Base-by-base conservation (phyloP, 2,329 filamentous ascomycete genomes). In the Albifimbria verrucaria region DNA sequence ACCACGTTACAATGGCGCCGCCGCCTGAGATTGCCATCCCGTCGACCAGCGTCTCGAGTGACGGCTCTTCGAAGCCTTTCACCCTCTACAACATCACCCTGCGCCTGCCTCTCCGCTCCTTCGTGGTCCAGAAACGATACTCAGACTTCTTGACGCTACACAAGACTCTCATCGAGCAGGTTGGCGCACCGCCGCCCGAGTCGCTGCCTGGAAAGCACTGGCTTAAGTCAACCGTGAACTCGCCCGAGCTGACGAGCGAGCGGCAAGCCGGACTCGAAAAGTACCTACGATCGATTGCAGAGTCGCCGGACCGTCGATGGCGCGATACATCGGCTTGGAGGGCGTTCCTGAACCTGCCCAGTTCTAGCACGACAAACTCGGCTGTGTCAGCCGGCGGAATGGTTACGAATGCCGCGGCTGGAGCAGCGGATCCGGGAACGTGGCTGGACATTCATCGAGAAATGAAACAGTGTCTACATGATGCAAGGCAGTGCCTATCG, bases 11-110 rank as follows among this genome's bases (percentile, higher is more conserved):
- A 56, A 39, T 87, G 85, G 81, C 82, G 57, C 83, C 85, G 50
- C 82, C 85, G 39, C 78, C 81, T 65, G 84, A 88, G 66, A 85
- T 88, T 65, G 82, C 81, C 55, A 87, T 88, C 59, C 84, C 84
- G 11, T 82, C 82, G n/a, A 86, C 85, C 48, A 85, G 81, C 57
- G 70, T 82, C 53, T 77, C 79, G 50, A 73, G 78, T 54, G 76
- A 77, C 57, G 68, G 64, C 56, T 64, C 68, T 5, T 75, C 78
- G 57, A 90, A 90, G 63, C 79, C 86, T 0, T 91, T 85, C 69
- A 92, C 89, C 0, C 80, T 87, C 58, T 93, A 92, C 76, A 89
- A 90, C 68, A 87, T 92, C 69, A 86, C 84, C 21, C 78, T 94
- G 54, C 85, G 88, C 49, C 84, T 92, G 1, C 89, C 90, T 0